Base-by-base conservation (phyloP, 179 eudicot genomes). In the Pouteria campechiana region DNA sequence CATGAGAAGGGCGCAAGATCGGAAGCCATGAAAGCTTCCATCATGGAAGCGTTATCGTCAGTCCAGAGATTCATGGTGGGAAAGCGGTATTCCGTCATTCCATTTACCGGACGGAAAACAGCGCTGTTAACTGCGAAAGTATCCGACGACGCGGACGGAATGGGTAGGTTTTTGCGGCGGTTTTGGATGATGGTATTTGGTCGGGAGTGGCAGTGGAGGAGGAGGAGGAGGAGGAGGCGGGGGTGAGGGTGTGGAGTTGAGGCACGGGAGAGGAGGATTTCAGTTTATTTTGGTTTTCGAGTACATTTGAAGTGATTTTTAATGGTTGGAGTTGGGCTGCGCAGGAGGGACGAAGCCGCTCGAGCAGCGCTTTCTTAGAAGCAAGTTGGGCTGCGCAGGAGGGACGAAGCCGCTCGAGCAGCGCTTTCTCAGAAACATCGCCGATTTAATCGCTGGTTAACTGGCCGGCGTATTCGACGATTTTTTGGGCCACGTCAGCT, bases 11-110 rank as follows among this genome's bases (percentile, higher is more conserved):
- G 46, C 15, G 54, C 15, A 23, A 47, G 62, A 44, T 71, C 73
- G 32, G 76, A 57, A 12, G 63, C 25, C 52, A 48, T 46, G 47
- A 65, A 65, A 1, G 62, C 58, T 5, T 70, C 79, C 79, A 70
- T 60, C 70, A 69, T 49, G 7, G 65, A 66, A 1, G 58, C 22
- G 34, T 72, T 61, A 37, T 56, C 73, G 39, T 64, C 73, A 2
- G 69, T 38, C 73, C 77, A 75, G 0, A 63, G 19, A 54, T 71
- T 71, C 74, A 67, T 67, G 48, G 46, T 20, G 0, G 52, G 41
- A 4, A 48, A 37, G 1, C 60, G 56, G 19, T 32, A 45, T 8
- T 52, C 40, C 17, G 68, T 55, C 68, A 62, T 62, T 17, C 32
- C 58, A 57, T 44, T 19, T 19, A 50, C 41, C 13, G 27, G 35